A percentile compares a stretch with the other conserved stretches of the same genome.
These are phyloP conservation scores for Dalbergia cochinchinensis DNA, from an alignment of 306 rosid genomes.

Conservation along the genomic window DNA sequence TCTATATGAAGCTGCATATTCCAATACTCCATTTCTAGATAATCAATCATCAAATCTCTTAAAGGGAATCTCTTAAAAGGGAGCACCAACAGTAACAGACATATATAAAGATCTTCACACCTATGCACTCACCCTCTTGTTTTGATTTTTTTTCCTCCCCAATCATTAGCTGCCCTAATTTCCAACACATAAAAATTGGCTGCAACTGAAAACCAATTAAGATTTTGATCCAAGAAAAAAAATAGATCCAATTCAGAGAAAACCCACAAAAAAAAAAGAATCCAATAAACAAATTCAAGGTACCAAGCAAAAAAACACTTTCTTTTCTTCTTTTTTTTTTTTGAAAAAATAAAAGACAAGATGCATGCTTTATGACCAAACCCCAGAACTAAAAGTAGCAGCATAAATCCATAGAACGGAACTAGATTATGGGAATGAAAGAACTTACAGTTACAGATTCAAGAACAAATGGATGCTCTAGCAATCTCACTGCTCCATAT, in stretches of 20 bases:
- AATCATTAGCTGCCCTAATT: conserved; percentile 36
- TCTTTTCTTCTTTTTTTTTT: too few relatives aligned
- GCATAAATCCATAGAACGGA: conserved; percentile 18
- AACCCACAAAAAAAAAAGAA: background rate
- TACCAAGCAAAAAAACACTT: background rate
- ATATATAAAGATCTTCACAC: conserved; percentile 4
- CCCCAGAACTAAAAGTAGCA: conserved; percentile 42
- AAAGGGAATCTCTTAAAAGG: background rate
- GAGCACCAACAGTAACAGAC: conserved; percentile 10
- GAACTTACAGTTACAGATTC: conserved; percentile 60
- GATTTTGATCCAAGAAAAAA: conserved; percentile 24
- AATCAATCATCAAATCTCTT: conserved; percentile 36
- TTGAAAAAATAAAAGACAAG: background rate
- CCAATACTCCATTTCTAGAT: conserved; percentile 27
- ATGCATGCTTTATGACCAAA: conserved; percentile 16
- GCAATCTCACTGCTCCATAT: conserved; percentile 44
- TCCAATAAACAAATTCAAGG: conserved; percentile 28
- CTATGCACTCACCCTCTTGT: background rate
- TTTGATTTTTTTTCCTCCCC: background rate
- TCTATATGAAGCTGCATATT: conserved; percentile 34
- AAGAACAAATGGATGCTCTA: conserved; percentile 44
- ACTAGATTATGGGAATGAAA: conserved; percentile 2
- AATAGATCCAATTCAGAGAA: background rate
- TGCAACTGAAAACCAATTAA: conserved; percentile 34
- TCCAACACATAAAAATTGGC: conserved; percentile 11